phyloP scores from a whole-genome alignment of 371 early-diverging fungal species.

The Mortierella sp. region DNA sequence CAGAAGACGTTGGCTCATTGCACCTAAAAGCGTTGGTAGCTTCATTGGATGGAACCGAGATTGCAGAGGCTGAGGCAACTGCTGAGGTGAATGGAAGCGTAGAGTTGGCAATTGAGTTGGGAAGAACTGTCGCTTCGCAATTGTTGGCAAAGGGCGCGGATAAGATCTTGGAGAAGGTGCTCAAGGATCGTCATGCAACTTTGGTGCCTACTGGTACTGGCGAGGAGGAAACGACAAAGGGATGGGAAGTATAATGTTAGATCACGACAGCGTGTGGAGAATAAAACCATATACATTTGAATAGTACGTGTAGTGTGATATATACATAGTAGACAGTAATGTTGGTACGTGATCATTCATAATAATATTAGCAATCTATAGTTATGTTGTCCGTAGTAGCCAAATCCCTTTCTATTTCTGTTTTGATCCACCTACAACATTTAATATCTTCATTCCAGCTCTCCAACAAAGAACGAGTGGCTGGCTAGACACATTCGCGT shows the following conservation, averaged over 20 bases:
- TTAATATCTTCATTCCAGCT: too few relatives aligned
- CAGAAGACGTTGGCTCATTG: conserved; percentile 58
- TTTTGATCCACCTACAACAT: too few relatives aligned
- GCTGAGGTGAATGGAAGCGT: conserved; percentile 57
- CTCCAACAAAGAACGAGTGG: too few relatives aligned
- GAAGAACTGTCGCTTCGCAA: conserved; percentile 37
- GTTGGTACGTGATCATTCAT: too few relatives aligned
- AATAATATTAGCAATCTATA: too few relatives aligned
- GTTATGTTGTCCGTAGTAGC: too few relatives aligned
- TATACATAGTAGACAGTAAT: too few relatives aligned
- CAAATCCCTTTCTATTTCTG: too few relatives aligned
- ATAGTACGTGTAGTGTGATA: too few relatives aligned
- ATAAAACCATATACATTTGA: too few relatives aligned
- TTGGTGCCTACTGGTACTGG: conserved; percentile 38
- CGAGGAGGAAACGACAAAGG: conserved; percentile 47
- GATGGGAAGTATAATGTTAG: conserved; percentile 45
- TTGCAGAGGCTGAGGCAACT: conserved; percentile 63
- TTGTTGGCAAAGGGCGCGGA: conserved; percentile 56
- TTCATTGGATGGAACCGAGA: conserved; percentile 75
- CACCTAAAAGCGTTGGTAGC: conserved; percentile 74
- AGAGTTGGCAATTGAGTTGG: conserved; percentile 53
- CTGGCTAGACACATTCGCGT: too few relatives aligned
- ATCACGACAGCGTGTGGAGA: too few relatives aligned
- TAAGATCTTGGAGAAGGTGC: conserved; percentile 54
- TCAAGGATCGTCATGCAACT: conserved; percentile 35